phyloP scores from a whole-genome alignment of 257 asterid species.

The Solanum chilense region DNA sequence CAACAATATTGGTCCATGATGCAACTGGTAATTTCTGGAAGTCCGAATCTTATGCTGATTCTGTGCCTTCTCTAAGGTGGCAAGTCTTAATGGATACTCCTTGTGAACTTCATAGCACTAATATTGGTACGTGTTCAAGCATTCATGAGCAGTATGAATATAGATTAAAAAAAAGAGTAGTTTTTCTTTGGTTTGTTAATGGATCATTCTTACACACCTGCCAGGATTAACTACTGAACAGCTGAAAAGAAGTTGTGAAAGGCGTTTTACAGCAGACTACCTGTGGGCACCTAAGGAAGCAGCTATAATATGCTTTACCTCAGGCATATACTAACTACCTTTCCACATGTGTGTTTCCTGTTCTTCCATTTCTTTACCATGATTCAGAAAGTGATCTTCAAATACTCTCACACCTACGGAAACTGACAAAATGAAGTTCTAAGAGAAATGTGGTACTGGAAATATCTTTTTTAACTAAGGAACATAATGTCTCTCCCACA shows the following conservation, averaged over 20 bases:
- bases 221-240: slow-evolving; percentile 49
- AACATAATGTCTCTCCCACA: neutral
- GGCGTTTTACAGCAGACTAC: slow-evolving; percentile 24
- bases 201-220: neutral
- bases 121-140: slow-evolving; percentile 15
- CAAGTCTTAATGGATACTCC: slow-evolving; percentile 43
- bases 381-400: neutral
- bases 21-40: slow-evolving; percentile 57
- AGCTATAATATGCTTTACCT: slow-evolving; percentile 72
- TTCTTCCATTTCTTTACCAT: neutral
- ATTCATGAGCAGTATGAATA: neutral
- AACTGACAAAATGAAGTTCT: neutral
- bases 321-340: slow-evolving; percentile 26
- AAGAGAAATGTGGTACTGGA: neutral
- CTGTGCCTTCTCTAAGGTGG: slow-evolving; percentile 47
- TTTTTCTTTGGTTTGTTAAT: neutral
- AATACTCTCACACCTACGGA: neutral
- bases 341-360: neutral
- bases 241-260: slow-evolving; percentile 15
- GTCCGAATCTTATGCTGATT: slow-evolving; percentile 36
- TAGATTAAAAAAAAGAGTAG: neutral
- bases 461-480: neutral
- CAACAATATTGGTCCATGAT: slow-evolving; percentile 55
- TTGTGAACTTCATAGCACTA: slow-evolving; percentile 1
- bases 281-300: slow-evolving; percentile 64